Base-by-base conservation (phyloP, 306 rosid genomes). In the Adenanthera pavonina region DNA sequence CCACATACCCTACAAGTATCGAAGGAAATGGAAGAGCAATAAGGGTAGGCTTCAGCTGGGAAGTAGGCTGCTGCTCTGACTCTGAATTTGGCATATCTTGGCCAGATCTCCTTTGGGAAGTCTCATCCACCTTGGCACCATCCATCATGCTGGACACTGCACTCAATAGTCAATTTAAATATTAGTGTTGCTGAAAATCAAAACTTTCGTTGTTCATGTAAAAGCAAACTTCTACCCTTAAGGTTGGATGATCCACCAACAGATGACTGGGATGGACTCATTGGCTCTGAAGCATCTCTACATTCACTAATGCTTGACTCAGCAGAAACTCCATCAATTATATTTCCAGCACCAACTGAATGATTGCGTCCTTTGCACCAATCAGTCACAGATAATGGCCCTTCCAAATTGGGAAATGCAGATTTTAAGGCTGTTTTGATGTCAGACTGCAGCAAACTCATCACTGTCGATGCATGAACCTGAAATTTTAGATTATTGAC, bases 301-400 rank as follows among this genome's bases (percentile, higher is more conserved):
- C 93, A 89, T 81, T 95, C 99, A 84, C 86, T 91, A 67, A 92
- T 86, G 82, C 93, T 81, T 44, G 95, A 89, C 80, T 95, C 99
- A 53, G 95, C 92, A 89, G 95, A 93, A 79, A 88, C 89, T 80
- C 94, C 96, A 76, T 93, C 98, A 82, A 85, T 87, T 16, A 81
- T 12, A 47, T 88, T 87, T 85, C 94, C 92, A 47, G 85, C 60
- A 75, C 92, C 99, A 83, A 87, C 88, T 60, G 82, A 87, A 78
- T 88, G 97, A 81, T 86, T 91, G 83, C 94, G 94, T 59, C 99
- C 99, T 88, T 86, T 92, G 93, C 98, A 95, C 99, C 99, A 95
- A 80, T 93, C 99, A 73, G 90, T 89, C 78, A 92, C 90, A 80
- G 94, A 86, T 80, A 95, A 80, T 30, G 99, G 99, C 78, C 99